A percentile compares a stretch with the other conserved stretches of the same genome.
Conservation (phyloP, 148 eudicot genomes). For the Fagopyrum homotropicum region DNA sequence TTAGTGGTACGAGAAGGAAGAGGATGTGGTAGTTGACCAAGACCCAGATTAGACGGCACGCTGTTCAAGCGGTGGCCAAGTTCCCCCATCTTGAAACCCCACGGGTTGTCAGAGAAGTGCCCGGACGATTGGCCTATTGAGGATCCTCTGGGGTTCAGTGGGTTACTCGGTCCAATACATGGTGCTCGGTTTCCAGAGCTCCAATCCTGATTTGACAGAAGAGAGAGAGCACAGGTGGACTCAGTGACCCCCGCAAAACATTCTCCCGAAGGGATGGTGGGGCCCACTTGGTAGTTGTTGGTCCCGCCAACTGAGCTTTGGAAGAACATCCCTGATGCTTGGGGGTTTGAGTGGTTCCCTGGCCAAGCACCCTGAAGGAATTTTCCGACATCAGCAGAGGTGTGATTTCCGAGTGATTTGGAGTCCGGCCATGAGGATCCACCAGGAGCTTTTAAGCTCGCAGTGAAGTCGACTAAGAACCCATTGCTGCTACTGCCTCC, state of each 20-base stretch:
- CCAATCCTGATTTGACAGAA: slow-evolving; percentile 97
- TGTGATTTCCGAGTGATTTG: slow-evolving; percentile 24
- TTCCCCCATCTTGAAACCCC: slow-evolving; percentile 50
- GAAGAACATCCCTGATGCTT: slow-evolving; percentile 25
- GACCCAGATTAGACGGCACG: slow-evolving; percentile 38
- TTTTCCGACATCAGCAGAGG: slow-evolving; percentile 20
- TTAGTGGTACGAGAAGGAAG: slow-evolving; percentile 19
- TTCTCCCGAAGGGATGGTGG: slow-evolving; percentile 46
- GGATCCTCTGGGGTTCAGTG: slow-evolving; percentile 32
- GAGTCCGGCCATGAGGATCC: slow-evolving; percentile 43
- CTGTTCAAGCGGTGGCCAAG: slow-evolving; percentile 22
- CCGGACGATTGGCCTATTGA: slow-evolving; percentile 35
- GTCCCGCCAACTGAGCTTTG: slow-evolving; percentile 35
- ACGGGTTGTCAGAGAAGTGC: slow-evolving; percentile 27
- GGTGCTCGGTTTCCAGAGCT: slow-evolving; percentile 48
- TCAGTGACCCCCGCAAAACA: slow-evolving; percentile 49
- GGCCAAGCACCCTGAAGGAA: slow-evolving; percentile 39
- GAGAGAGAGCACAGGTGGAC: slow-evolving; percentile 98
- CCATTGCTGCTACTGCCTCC: slow-evolving; percentile 41
- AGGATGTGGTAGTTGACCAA: slow-evolving; percentile 46
- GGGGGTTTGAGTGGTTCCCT: slow-evolving; percentile 38
- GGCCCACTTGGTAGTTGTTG: slow-evolving; percentile 8
- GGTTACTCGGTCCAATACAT: slow-evolving; percentile 31
- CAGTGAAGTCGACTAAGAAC: slow-evolving; percentile 69
- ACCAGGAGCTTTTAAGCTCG: slow-evolving; percentile 34